phyloP scores from a whole-genome alignment of 1,284 basidiomycete genomes.

The Uromyces viciae-fabae region DNA sequence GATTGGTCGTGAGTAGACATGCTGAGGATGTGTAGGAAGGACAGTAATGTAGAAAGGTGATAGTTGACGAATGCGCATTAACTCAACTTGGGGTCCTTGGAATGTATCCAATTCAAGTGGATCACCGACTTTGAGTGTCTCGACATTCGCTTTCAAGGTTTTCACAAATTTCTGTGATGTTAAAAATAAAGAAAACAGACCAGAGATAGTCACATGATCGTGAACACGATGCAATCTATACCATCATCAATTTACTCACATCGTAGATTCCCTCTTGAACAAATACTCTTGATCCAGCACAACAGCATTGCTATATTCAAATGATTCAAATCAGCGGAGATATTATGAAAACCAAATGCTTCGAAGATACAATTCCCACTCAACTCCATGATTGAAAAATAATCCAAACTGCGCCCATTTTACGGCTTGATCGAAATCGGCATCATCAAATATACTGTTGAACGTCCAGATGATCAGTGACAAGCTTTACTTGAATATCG shows the following conservation, averaged over 20 bases:
- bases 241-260: constrained; percentile 11
- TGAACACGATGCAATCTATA: too few relatives aligned
- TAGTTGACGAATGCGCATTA: background rate
- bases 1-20: too few relatives aligned
- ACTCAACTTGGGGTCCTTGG: constrained; percentile 78
- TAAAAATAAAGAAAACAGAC: too few relatives aligned
- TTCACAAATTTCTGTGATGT: constrained; percentile 67
- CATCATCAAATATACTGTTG: constrained; percentile 58
- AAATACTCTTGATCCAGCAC: constrained; percentile 78
- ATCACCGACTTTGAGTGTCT: constrained; percentile 66
- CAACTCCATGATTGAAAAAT: constrained; percentile 61
- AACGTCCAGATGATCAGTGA: too few relatives aligned
- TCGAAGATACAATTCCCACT: background rate
- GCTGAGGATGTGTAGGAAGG: too few relatives aligned
- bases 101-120: constrained; percentile 69
- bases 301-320: constrained; percentile 69
- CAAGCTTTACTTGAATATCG: too few relatives aligned
- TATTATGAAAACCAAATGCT: background rate
- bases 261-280: constrained; percentile 65
- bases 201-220: background rate
- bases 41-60: too few relatives aligned
- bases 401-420: constrained; percentile 76
- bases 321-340: background rate
- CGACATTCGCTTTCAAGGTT: constrained; percentile 63
- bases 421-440: constrained; percentile 69